Percentiles rank a stretch among this genome's conserved stretches.
Evolutionary conservation across 1,139 yeast species (phyloP).

Genomic region (Lodderomyces jiufengensis): DNA sequence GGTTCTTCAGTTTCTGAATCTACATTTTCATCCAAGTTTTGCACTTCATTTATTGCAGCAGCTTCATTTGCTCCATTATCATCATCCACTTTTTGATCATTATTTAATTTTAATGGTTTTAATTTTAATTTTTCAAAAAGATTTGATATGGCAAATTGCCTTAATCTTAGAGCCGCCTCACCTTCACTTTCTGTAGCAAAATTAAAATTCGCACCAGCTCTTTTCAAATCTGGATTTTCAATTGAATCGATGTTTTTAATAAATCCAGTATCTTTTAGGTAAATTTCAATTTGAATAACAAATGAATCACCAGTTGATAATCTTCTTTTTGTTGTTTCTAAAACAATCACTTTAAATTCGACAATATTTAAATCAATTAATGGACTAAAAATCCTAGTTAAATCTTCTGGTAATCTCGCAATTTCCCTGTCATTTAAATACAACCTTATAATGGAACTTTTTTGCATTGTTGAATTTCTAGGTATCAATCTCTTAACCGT

Average conservation of each 20-base stretch:
- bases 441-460: constrained; percentile 30
- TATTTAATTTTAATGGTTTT: constrained; percentile 15
- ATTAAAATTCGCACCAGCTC: constrained; percentile 16
- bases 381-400: constrained; percentile 67
- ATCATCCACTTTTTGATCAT: constrained; percentile 10
- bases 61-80: constrained; percentile 8
- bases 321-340: constrained; percentile 53
- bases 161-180: constrained; percentile 50
- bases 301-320: constrained; percentile 74
- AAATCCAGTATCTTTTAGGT: constrained; percentile 53
- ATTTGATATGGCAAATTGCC: constrained; percentile 56
- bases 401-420: constrained; percentile 73
- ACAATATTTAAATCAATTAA: constrained; percentile 57
- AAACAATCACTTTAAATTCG: constrained; percentile 53
- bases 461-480: constrained; percentile 22
- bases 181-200: constrained; percentile 48
- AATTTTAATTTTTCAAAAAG: constrained; percentile 49
- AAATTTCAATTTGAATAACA: constrained; percentile 61
- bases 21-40: constrained; percentile 7
- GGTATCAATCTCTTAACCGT: constrained; percentile 34
- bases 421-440: constrained; percentile 49
- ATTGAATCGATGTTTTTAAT: constrained; percentile 14
- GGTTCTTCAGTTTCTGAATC: constrained; percentile 13
- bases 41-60: constrained; percentile 1
- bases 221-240: constrained; percentile 9